phyloP scores from a whole-genome alignment of 2,329 filamentous ascomycete species.

The Tolypocladium capitatum region DNA sequence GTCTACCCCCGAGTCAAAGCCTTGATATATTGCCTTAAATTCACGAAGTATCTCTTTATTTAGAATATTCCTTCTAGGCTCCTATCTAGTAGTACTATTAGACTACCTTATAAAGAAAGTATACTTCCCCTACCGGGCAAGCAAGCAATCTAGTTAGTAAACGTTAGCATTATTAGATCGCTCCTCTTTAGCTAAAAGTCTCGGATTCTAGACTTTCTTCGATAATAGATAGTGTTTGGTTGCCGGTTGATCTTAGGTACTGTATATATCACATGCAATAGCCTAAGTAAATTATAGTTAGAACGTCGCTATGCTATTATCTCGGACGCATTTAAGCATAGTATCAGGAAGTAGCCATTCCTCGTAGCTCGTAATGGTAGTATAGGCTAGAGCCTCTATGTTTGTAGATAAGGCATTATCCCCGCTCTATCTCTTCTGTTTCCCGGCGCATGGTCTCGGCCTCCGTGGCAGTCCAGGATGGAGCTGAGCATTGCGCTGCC shows the following conservation, averaged over 20 bases:
- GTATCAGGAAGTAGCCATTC: background rate
- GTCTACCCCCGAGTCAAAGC: constrained; percentile 1
- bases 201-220: no score
- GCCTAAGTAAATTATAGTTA: background rate
- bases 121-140: background rate
- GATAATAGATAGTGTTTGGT: no score
- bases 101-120: background rate
- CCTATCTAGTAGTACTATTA: background rate
- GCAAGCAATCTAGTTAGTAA: background rate
- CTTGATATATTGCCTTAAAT: constrained; percentile 2
- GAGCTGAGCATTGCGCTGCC: background rate
- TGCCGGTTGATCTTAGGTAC: no score
- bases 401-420: background rate
- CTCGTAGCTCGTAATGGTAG: background rate
- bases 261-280: no score
- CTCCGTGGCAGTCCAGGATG: background rate
- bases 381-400: background rate
- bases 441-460: background rate
- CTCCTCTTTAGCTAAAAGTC: no score
- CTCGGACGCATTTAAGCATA: background rate
- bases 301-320: constrained; percentile 1
- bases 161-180: background rate
- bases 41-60: constrained; percentile 2
- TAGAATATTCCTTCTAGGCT: background rate
- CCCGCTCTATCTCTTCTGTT: background rate